A percentile compares a stretch with the other conserved stretches of the same genome.
phyloP scores from a whole-genome alignment of 2,329 filamentous ascomycete genomes.

The Lecanicillium sp. region DNA sequence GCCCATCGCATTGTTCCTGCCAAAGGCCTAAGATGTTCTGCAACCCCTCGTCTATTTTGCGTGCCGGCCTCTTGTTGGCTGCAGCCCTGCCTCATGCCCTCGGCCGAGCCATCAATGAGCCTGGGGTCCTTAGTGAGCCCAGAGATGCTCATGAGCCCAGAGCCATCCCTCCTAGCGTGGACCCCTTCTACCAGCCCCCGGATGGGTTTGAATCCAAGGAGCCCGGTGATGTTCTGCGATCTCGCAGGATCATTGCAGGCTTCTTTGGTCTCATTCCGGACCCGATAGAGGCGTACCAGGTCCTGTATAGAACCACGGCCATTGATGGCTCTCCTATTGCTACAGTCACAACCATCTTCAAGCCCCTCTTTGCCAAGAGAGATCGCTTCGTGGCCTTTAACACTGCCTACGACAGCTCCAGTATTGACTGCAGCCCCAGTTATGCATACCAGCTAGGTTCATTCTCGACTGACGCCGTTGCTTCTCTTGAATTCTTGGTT shows the following conservation, averaged over 20 bases:
- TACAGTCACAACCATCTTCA: slow-evolving; percentile 6
- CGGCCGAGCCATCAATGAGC: not conserved
- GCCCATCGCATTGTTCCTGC: not conserved
- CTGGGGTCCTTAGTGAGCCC: not conserved
- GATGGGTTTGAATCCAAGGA: slow-evolving; percentile 2
- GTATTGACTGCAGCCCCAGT: slow-evolving; percentile 4
- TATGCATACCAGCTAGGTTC: slow-evolving; percentile 3
- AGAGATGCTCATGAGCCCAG: not conserved
- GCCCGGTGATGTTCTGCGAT: slow-evolving; percentile 2
- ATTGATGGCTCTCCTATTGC: slow-evolving; percentile 5
- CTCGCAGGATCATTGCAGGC: not conserved
- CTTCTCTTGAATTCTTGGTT: not conserved
- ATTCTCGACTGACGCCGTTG: not conserved
- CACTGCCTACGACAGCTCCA: slow-evolving; percentile 6
- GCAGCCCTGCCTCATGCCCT: not conserved
- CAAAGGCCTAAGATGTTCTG: not conserved
- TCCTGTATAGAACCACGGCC: slow-evolving; percentile 6
- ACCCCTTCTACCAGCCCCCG: slow-evolving; percentile 6
- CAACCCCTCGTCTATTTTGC: not conserved
- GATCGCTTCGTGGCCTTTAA: slow-evolving; percentile 4
- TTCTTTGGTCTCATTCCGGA: slow-evolving; percentile 1
- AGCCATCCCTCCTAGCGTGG: not conserved
- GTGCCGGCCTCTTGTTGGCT: not conserved
- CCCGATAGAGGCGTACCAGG: slow-evolving; percentile 2
- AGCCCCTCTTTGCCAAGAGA: not conserved